These are phyloP conservation scores for Teunomyces atbi DNA, from an alignment of 805 yeast species.

Conservation along the genomic window DNA sequence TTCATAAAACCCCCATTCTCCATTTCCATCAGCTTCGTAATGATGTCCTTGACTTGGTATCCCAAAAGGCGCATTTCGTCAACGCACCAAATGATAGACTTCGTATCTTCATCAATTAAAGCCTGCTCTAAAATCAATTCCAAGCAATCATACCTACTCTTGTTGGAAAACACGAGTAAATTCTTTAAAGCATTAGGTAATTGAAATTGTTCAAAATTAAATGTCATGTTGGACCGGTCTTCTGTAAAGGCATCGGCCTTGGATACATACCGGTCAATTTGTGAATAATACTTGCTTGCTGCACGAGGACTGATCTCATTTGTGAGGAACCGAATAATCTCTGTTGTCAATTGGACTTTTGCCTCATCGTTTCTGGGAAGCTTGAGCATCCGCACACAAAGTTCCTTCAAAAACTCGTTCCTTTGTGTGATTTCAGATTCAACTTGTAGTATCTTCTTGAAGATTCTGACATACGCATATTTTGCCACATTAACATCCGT, in stretches of 20 bases:
- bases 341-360: constrained; percentile 14
- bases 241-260: background rate
- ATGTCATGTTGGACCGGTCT: constrained; percentile 1
- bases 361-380: constrained; percentile 15
- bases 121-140: constrained; percentile 23
- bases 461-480: constrained; percentile 23
- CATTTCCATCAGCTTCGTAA: background rate
- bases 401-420: constrained; percentile 9
- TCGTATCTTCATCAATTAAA: constrained; percentile 19
- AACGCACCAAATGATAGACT: constrained; percentile 27
- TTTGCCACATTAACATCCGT: constrained; percentile 22
- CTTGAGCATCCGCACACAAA: constrained; percentile 9
- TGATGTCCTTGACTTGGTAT: constrained; percentile 16
- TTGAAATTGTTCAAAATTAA: constrained; percentile 18
- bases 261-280: constrained; percentile 8
- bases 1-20: background rate
- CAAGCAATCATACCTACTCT: constrained; percentile 18
- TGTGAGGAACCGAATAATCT: constrained; percentile 18
- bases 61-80: constrained; percentile 32
- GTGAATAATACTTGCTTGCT: constrained; percentile 16
- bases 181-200: constrained; percentile 18
- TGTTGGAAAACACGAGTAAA: constrained; percentile 14
- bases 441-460: constrained; percentile 10
- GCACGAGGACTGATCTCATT: constrained; percentile 18
- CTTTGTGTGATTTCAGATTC: background rate